phyloP scores from a whole-genome alignment of 208 protist species.

The Leishmania guyanensis region DNA sequence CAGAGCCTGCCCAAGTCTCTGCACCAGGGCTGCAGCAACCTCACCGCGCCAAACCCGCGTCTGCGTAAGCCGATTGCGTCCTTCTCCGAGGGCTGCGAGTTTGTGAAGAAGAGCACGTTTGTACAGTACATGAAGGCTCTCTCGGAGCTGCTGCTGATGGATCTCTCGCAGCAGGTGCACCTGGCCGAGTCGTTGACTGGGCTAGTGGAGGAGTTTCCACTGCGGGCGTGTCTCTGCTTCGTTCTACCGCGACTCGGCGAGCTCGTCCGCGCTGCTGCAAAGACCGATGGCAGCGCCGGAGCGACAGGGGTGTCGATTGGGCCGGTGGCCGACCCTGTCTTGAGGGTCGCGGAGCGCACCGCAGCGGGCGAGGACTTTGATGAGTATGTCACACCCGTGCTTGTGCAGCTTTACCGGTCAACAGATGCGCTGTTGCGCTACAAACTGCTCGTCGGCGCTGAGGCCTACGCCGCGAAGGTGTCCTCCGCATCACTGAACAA shows the following conservation, averaged over 20 bases:
- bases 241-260: conserved; percentile 61
- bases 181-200: conserved; percentile 60
- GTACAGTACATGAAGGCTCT: conserved; percentile 63
- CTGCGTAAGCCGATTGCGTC: conserved; percentile 41
- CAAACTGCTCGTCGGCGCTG: conserved; percentile 58
- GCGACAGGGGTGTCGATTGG: conserved; percentile 21
- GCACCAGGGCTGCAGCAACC: conserved; percentile 45
- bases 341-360: conserved; percentile 53
- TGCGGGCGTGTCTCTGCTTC: conserved; percentile 53
- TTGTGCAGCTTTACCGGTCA: conserved; percentile 66
- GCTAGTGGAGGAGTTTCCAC: conserved; percentile 54
- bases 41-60: conserved; percentile 54
- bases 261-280: conserved; percentile 53
- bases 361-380: conserved; percentile 54
- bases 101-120: conserved; percentile 64
- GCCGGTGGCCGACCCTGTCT: conserved; percentile 59
- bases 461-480: conserved; percentile 51
- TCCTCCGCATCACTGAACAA: conserved; percentile 42
- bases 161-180: conserved; percentile 50
- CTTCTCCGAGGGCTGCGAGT: conserved; percentile 58
- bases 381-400: conserved; percentile 48
- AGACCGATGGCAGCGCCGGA: conserved; percentile 17
- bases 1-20: conserved; percentile 54
- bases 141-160: conserved; percentile 73
- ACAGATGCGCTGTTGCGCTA: conserved; percentile 65